Conservation (phyloP, 2,329 filamentous ascomycete species). For the Trichophyton simii region DNA sequence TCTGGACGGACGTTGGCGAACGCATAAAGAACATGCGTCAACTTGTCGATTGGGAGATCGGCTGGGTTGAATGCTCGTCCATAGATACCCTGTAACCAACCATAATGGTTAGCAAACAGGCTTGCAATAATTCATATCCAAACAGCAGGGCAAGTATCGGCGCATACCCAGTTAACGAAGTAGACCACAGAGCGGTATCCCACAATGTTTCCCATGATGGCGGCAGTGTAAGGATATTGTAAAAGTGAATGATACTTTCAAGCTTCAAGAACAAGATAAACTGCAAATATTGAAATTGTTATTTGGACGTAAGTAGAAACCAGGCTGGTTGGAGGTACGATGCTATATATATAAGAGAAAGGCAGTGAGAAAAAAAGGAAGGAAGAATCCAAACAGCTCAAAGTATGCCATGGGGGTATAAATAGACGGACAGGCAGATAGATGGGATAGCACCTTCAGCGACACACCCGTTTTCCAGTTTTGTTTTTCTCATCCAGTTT, state of each 20-base stretch:
- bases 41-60: constrained; percentile 62
- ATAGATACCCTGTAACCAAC: constrained; percentile 55
- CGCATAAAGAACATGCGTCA: constrained; percentile 78
- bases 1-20: constrained; percentile 77
- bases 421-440: background rate
- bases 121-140: background rate
- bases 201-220: background rate
- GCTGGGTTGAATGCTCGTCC: constrained; percentile 69
- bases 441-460: background rate
- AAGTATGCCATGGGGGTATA: background rate
- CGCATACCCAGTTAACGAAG: constrained; percentile 35
- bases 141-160: background rate
- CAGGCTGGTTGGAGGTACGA: background rate
- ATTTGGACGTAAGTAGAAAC: background rate
- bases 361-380: background rate
- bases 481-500: too few species aligned
- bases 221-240: background rate
- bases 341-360: background rate
- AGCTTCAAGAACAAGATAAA: background rate
- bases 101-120: background rate
- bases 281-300: background rate
- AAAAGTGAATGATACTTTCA: background rate
- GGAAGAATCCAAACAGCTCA: background rate
- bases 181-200: constrained; percentile 27
- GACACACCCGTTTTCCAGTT: background rate